A percentile compares a stretch with the other conserved stretches of the same genome.
These are phyloP conservation scores for Termitomyces sp. DNA, from an alignment of 768 basidiomycete species.

Conservation along the genomic window DNA sequence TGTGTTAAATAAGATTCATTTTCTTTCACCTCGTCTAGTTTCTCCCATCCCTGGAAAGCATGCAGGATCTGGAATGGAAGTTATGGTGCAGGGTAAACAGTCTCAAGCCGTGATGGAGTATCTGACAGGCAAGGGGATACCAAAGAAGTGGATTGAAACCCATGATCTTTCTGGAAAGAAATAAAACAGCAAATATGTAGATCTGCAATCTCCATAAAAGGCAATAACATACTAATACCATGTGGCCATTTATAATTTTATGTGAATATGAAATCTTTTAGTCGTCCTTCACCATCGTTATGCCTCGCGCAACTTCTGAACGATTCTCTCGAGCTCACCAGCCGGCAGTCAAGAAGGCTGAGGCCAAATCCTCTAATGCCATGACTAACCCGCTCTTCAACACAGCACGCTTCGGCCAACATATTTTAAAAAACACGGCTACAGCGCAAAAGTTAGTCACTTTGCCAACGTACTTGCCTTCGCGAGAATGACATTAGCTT, in stretches of 20 bases:
- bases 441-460: constrained; percentile 79
- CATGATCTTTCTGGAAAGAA: constrained; percentile 48
- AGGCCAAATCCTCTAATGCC: constrained; percentile 41
- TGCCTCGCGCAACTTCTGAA: constrained; percentile 81
- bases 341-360: constrained; percentile 50
- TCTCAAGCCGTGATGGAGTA: constrained; percentile 61
- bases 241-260: neutral
- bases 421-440: constrained; percentile 92
- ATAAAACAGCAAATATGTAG: constrained; percentile 12
- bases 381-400: constrained; percentile 89
- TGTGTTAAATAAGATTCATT: neutral
- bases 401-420: constrained; percentile 93
- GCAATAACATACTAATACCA: neutral
- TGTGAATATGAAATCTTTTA: neutral
- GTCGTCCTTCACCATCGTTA: constrained; percentile 19
- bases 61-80: constrained; percentile 51
- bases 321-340: constrained; percentile 70
- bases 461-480: neutral
- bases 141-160: constrained; percentile 76
- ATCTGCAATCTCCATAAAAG: neutral
- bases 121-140: constrained; percentile 65
- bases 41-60: constrained; percentile 56
- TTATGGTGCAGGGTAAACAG: constrained; percentile 87
- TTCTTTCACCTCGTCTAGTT: constrained; percentile 35
- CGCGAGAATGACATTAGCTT: constrained; percentile 5